A percentile compares a stretch with the other conserved stretches of the same genome.
Conservation (phyloP, 108 stramenopile genomes). For the Mediolabrus comicus region DNA sequence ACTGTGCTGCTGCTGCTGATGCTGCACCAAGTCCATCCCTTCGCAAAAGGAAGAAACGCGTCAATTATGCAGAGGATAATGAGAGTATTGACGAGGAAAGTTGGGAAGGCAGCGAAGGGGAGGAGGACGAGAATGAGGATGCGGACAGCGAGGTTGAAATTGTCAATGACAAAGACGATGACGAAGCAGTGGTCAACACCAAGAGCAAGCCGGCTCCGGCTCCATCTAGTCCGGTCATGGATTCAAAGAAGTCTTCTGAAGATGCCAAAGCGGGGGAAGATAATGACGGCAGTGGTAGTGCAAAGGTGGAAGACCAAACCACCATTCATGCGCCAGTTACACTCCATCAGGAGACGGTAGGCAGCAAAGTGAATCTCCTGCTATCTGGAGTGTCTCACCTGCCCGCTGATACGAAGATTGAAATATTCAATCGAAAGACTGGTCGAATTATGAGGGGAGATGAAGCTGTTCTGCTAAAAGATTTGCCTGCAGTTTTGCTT, state of each 20-base stretch:
- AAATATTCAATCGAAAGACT: constrained; percentile 48
- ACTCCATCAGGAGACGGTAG: background rate
- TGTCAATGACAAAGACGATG: background rate
- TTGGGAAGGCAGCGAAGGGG: background rate
- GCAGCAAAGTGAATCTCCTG: background rate
- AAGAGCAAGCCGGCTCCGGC: background rate
- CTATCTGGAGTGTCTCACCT: constrained; percentile 27
- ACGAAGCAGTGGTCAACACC: background rate
- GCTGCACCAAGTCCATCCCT: background rate
- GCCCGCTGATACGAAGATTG: constrained; percentile 35
- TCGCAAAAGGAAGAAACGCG: background rate
- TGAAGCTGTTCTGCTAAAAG: constrained; percentile 26
- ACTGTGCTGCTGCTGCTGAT: background rate
- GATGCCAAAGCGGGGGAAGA: background rate
- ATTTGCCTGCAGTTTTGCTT: constrained; percentile 29
- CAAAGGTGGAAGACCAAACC: background rate
- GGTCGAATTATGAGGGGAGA: constrained; percentile 40
- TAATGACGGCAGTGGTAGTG: background rate
- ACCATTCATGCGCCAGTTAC: background rate
- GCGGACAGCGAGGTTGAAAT: background rate
- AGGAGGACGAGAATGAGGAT: background rate
- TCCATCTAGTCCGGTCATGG: background rate
- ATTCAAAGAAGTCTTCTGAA: background rate
- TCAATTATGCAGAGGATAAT: background rate
- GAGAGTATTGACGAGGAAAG: background rate